phyloP scores from a whole-genome alignment of 2,329 filamentous ascomycete species.

The Tolypocladium guangdongense region DNA sequence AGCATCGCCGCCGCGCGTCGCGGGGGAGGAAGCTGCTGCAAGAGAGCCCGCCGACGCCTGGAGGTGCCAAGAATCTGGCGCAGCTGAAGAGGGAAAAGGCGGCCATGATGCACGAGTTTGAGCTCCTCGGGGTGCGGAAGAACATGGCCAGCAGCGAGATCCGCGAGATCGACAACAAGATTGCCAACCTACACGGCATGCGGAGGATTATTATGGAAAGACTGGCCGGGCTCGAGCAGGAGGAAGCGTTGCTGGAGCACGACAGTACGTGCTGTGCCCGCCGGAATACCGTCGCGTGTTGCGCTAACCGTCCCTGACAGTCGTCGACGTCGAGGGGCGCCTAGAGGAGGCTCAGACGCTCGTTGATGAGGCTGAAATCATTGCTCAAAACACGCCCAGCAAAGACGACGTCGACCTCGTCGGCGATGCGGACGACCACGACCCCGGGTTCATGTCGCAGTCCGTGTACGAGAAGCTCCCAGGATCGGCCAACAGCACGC shows the following conservation, averaged over 20 bases:
- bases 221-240: conserved; percentile 75
- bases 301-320: conserved; percentile 30
- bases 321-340: conserved; percentile 50
- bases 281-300: too few species aligned
- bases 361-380: conserved; percentile 45
- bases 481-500: conserved; percentile 34
- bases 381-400: conserved; percentile 39
- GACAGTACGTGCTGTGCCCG: conserved; percentile 53
- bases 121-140: conserved; percentile 86
- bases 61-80: conserved; percentile 55
- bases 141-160: conserved; percentile 98
- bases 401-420: conserved; percentile 43
- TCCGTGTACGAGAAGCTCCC: conserved; percentile 94
- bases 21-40: conserved; percentile 67
- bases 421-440: conserved; percentile 37
- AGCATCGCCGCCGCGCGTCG: conserved; percentile 59
- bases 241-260: conserved; percentile 82
- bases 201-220: conserved; percentile 83
- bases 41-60: conserved; percentile 43
- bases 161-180: conserved; percentile 91
- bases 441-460: conserved; percentile 79
- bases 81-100: conserved; percentile 73
- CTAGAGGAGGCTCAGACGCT: conserved; percentile 51
- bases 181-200: conserved; percentile 87
- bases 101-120: conserved; percentile 70